Conservation (phyloP, 352 stramenopile species). For the Aphanomyces stellatus region DNA sequence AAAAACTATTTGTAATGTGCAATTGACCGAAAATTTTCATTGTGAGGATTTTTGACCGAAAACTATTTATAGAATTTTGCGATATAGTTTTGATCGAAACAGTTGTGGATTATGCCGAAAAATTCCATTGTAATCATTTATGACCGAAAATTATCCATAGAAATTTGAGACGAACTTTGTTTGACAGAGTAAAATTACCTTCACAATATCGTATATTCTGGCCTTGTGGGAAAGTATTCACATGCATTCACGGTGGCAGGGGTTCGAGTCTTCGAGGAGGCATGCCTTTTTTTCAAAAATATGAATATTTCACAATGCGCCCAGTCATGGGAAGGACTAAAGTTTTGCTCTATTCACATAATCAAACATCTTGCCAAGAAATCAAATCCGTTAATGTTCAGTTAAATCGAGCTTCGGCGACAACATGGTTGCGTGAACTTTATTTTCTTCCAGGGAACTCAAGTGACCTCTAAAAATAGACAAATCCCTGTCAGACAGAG, state of each 20-base stretch:
- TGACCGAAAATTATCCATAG: no score
- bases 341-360: neutral
- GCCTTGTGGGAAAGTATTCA: neutral
- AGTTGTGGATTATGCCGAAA: no score
- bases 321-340: neutral
- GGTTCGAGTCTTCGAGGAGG: neutral
- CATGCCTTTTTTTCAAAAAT: neutral
- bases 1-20: no score
- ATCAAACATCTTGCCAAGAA: neutral
- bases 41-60: no score
- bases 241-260: neutral
- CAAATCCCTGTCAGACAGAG: neutral
- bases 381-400: neutral
- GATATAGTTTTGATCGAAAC: no score
- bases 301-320: neutral
- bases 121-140: no score
- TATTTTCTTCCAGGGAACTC: neutral
- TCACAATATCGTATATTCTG: no score
- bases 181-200: no score
- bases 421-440: neutral
- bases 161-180: no score
- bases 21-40: no score
- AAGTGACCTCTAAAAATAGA: neutral
- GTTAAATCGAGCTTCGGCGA: neutral
- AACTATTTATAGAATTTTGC: no score